phyloP scores from a whole-genome alignment of 208 protist species.

The Leishmania gerbilli region DNA sequence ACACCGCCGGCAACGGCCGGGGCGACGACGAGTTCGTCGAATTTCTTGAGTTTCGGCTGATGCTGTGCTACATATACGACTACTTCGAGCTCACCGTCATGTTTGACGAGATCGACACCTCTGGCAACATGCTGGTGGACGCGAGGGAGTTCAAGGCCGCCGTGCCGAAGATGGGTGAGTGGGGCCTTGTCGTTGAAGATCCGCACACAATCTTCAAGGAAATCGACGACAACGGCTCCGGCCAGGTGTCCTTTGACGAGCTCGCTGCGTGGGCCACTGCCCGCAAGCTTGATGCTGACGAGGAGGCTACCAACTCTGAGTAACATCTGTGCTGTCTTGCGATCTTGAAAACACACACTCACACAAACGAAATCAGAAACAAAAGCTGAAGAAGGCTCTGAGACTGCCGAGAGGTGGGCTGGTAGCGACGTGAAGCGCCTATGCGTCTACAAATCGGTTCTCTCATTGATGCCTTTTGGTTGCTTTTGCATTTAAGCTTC shows the following conservation, averaged over 20 bases:
- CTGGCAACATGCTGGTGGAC: constrained; percentile 69
- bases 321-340: background rate
- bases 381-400: background rate
- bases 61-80: constrained; percentile 78
- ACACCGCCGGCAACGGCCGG: constrained; percentile 22
- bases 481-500: background rate
- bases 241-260: constrained; percentile 82
- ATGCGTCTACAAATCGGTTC: background rate
- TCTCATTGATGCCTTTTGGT: background rate
- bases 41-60: constrained; percentile 78
- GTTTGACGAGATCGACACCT: constrained; percentile 84
- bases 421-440: background rate
- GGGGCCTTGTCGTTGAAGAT: constrained; percentile 63
- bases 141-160: constrained; percentile 70
- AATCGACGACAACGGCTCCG: constrained; percentile 71
- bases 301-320: constrained; percentile 10
- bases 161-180: constrained; percentile 52
- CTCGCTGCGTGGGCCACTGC: constrained; percentile 68
- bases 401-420: background rate
- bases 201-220: constrained; percentile 65
- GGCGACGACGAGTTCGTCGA: constrained; percentile 55
- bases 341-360: background rate
- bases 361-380: background rate
- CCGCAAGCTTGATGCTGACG: constrained; percentile 38
- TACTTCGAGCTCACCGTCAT: constrained; percentile 77